A percentile compares a stretch with the other conserved stretches of the same genome.
These are phyloP conservation scores for Aurifilum marmelostoma DNA, from an alignment of 2,329 filamentous ascomycete species.

Conservation along the genomic window DNA sequence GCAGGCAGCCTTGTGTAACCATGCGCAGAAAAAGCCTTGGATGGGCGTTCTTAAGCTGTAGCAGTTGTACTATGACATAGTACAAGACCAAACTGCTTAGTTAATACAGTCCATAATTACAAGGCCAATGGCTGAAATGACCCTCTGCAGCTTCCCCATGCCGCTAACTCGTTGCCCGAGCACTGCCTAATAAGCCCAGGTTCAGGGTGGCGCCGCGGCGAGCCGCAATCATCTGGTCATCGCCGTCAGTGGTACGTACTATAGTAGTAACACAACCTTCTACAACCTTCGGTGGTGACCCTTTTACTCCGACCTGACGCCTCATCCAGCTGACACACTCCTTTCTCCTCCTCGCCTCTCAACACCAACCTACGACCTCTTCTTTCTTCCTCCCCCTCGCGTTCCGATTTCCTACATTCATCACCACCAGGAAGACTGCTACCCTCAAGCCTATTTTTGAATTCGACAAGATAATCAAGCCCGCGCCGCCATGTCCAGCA, in stretches of 20 bases:
- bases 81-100: slow-evolving; percentile 5
- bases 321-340: slow-evolving; percentile 5
- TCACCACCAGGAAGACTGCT: neutral
- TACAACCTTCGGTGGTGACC: slow-evolving; percentile 25
- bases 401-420: neutral
- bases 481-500: slow-evolving; percentile 50
- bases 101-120: neutral
- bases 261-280: slow-evolving; percentile 10
- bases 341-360: neutral
- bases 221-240: slow-evolving; percentile 28
- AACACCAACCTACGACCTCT: neutral
- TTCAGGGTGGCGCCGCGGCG: slow-evolving; percentile 17
- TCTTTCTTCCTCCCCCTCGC: neutral
- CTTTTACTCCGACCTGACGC: slow-evolving; percentile 16
- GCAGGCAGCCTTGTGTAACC: neutral
- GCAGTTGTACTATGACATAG: no score
- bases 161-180: neutral
- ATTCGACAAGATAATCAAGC: neutral
- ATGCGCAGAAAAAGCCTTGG: neutral
- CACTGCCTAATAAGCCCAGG: neutral
- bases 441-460: neutral
- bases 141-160: slow-evolving; percentile 15
- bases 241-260: slow-evolving; percentile 4
- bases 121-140: neutral
- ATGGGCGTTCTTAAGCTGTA: neutral